Evolutionary conservation across 192 early-diverging fungal species (phyloP), one percentile per base, ranked within the genome.

Genomic region (Umbelopsis vinacea): DNA sequence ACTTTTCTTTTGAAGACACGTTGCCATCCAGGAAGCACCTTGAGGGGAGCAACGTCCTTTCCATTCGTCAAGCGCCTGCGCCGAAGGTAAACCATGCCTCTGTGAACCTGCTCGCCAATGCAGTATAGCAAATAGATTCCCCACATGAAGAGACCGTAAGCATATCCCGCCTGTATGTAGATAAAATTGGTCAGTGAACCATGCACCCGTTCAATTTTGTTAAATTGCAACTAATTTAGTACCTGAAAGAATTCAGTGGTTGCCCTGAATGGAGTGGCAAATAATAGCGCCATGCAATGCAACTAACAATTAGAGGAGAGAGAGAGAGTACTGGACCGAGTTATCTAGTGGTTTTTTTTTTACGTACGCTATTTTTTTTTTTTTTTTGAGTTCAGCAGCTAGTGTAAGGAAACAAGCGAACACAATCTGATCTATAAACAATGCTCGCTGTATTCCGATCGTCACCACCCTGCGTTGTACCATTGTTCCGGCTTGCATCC

Each of bases 121-220:
- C 54, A 71, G 47, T 72, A 75, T 6, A 79, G 17, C 11, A 72
- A 24, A 43, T 75, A 75, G 19, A 75, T 33, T 17, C 70, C 70
- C 77, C 77, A 79, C 3, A 69, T 71, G 37, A 79, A 71, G n/a
- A 75, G n/a, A 10, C 70, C 73, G 66, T 79, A 79, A 1, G 54
- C n/a, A 33, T 71, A 75, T 6, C 66, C 69, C 1, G 66, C 50
- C 57, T 63, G 33, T 15, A 37, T 63, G 26, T 15, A 63, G 7
- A 29, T 12, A 19, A n/a, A 37, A 35, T 29, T 6, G 57, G 5
- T 63, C 17, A 63, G 19, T 22, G 53, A 8, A 54, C 5, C 15
- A 29, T 17, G 11, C 14, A 37, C 3, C 1, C 15, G 12, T 37
- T 63, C 33, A 29, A 37, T 14, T n/a, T 63, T n/a, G 29, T 35